These are phyloP conservation scores for Ocimum tenuiflorum DNA, from an alignment of 257 asterid species.

Conservation along the genomic window DNA sequence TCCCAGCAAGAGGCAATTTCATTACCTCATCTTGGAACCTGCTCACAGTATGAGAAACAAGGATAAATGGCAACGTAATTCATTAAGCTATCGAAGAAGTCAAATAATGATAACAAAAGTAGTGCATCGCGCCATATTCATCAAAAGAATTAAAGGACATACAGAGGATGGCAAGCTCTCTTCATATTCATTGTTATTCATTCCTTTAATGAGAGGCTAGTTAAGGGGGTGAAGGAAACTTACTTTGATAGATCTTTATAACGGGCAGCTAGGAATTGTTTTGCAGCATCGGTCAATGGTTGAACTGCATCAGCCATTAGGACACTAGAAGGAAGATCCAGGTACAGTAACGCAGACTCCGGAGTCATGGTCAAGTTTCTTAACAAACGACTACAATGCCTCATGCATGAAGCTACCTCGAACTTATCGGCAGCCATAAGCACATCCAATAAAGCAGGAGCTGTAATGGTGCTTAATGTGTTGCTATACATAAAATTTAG, in stretches of 20 bases:
- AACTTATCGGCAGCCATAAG: slow-evolving; percentile 98
- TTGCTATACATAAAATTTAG: slow-evolving; percentile 89
- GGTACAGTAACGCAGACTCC: slow-evolving; percentile 76
- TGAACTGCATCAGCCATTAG: slow-evolving; percentile 93
- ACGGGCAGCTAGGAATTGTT: slow-evolving; percentile 64
- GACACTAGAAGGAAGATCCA: slow-evolving; percentile 83
- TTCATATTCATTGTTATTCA: background rate
- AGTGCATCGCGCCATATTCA: background rate
- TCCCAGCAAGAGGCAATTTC: slow-evolving; percentile 78
- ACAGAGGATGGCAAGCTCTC: background rate
- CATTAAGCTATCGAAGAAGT: background rate
- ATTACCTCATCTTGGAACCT: slow-evolving; percentile 85
- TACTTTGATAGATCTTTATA: slow-evolving; percentile 79
- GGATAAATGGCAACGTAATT: background rate
- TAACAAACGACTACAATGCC: slow-evolving; percentile 74
- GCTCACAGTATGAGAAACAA: background rate
- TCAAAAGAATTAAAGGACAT: background rate
- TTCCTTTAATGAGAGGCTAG: background rate
- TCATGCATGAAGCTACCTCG: slow-evolving; percentile 97
- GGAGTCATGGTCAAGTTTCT: slow-evolving; percentile 83
- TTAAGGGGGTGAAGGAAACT: slow-evolving; percentile 14
- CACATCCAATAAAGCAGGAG: slow-evolving; percentile 77
- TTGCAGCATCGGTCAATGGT: slow-evolving; percentile 91
- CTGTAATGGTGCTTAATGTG: slow-evolving; percentile 51
- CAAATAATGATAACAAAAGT: background rate